Evolutionary conservation across 306 rosid genomes (phyloP), one percentile per base, ranked within the genome.

Genomic region (Quercus ilex): DNA sequence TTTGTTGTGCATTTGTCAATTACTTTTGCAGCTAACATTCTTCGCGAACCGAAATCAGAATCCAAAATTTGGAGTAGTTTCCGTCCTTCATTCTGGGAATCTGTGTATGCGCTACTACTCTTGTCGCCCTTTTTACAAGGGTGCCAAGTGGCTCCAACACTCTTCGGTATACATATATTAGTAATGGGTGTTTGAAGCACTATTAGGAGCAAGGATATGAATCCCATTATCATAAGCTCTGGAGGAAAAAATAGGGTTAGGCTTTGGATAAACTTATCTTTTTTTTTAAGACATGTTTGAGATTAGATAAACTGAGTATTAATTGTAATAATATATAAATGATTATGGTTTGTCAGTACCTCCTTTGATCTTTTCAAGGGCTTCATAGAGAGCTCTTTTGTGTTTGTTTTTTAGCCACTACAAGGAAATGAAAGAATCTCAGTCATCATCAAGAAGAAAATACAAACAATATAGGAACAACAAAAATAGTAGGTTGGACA

Each of bases 181-280:
- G 89, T 26, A 41, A 85, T 76, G 3, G 0, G 1, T 1, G 18
- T 75, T 79, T 88, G 91, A 11, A 71, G 30, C 43, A 88, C 60
- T n/a, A 84, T 85, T 38, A 85, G 86, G 49, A 88, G 79, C 79
- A 88, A 73, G 69, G 91, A 88, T 60, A 88, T 62, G 60, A 88
- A 88, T 74, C 91, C 91, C 89, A 88, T 19, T 30, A 88, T 87
- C 91, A 87, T 85, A 73, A 88, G 91, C 87, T 88, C 91, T 88
- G 12, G 3, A 20, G 18, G 53, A 52, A 78, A 1, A 23, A n/a
- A 35, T 1, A 6, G 2, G 14, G 69, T 82, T 57, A 86, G 80
- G n/a, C 21, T 64, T n/a, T 63, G 59, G 82, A 63, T 56, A 73
- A 9, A 51, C 41, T 43, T 17, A 35, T 52, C 35, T 21, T 1